A percentile compares a stretch with the other conserved stretches of the same genome.
Conservation (phyloP, 2,329 filamentous ascomycete genomes). For the Pestalotiopsis sp. region DNA sequence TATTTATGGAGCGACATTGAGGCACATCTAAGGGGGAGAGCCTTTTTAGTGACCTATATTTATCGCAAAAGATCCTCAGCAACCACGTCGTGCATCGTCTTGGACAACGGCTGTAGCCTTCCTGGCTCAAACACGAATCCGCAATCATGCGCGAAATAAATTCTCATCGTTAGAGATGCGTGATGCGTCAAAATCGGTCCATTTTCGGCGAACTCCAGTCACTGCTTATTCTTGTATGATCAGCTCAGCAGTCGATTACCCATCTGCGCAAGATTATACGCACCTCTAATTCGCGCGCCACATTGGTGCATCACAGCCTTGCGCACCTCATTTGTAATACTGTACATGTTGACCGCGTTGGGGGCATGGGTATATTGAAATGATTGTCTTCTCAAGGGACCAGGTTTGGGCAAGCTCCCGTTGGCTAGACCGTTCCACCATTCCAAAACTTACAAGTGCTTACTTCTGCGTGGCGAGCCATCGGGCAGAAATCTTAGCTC, state of each 20-base stretch:
- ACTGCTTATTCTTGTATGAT: neutral
- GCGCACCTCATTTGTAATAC: no score
- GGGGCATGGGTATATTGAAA: no score
- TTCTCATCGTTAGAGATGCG: neutral
- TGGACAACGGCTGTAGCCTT: neutral
- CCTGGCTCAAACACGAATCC: neutral
- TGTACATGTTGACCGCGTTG: no score
- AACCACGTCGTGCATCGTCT: neutral
- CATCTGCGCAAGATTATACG: no score
- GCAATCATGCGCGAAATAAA: neutral
- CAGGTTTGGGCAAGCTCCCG: no score
- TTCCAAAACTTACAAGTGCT: no score
- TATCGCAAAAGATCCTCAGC: neutral
- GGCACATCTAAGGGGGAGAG: neutral
- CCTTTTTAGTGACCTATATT: neutral
- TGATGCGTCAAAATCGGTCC: neutral
- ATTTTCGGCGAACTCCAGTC: neutral
- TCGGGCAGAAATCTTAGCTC: neutral
- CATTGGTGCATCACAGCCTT: no score
- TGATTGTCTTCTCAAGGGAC: no score
- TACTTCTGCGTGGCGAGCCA: neutral
- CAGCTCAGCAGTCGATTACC: no score
- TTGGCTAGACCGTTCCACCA: no score
- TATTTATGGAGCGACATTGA: neutral
- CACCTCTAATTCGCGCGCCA: no score